Evolutionary conservation across 2,329 filamentous ascomycete species (phyloP).

Genomic region (Laburnicola sp.): DNA sequence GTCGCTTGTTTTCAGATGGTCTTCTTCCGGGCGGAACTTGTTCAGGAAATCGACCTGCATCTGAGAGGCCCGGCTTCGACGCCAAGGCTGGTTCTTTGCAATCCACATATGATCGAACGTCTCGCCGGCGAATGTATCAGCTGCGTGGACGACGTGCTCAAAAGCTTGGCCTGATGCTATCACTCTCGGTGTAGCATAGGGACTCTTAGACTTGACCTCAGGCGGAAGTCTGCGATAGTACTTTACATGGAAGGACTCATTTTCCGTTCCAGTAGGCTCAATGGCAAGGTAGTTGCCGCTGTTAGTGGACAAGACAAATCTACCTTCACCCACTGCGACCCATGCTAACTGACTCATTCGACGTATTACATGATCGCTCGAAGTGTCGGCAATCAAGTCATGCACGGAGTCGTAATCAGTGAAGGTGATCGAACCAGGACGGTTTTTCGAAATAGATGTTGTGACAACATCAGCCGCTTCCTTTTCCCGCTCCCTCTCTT

Average conservation of each 20-base stretch:
- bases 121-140: slow-evolving; percentile 75
- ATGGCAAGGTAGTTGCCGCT: slow-evolving; percentile 64
- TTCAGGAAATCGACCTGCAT: slow-evolving; percentile 71
- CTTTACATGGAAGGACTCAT: slow-evolving; percentile 45
- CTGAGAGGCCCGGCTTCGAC: slow-evolving; percentile 63
- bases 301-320: slow-evolving; percentile 69
- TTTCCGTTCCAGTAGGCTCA: slow-evolving; percentile 48
- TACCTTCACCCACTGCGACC: slow-evolving; percentile 74
- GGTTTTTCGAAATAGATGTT: slow-evolving; percentile 21
- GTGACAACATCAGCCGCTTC: slow-evolving; percentile 71
- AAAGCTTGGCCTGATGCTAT: slow-evolving; percentile 70
- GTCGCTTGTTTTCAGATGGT: slow-evolving; percentile 58
- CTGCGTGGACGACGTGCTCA: slow-evolving; percentile 75
- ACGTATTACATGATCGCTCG: slow-evolving; percentile 76
- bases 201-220: slow-evolving; percentile 48
- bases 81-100: slow-evolving; percentile 68
- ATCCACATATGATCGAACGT: slow-evolving; percentile 71
- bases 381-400: slow-evolving; percentile 82
- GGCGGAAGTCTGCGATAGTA: slow-evolving; percentile 48
- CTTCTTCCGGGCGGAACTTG: slow-evolving; percentile 60
- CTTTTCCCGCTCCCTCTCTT: slow-evolving; percentile 46
- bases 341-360: slow-evolving; percentile 75
- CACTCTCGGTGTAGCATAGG: slow-evolving; percentile 69
- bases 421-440: slow-evolving; percentile 66
- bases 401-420: slow-evolving; percentile 92